These are phyloP conservation scores for Pseudogymnoascus sp. DNA, from an alignment of 2,329 filamentous ascomycete genomes.

Conservation along the genomic window DNA sequence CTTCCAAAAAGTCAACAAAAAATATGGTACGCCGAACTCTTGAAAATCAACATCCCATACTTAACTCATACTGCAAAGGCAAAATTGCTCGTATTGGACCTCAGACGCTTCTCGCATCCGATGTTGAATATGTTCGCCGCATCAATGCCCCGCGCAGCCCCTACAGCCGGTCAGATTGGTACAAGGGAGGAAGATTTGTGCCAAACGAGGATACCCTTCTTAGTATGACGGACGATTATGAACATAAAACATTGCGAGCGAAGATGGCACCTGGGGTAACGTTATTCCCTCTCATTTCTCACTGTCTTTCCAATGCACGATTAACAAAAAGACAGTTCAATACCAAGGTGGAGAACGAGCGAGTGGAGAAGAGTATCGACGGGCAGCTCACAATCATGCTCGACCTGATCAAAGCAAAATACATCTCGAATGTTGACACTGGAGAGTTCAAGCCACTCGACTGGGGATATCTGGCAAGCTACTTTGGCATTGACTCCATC, in stretches of 20 bases:
- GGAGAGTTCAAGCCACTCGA: no score
- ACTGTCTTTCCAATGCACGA: no score
- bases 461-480: no score
- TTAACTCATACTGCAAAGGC: constrained; percentile 17
- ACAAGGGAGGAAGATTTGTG: constrained; percentile 44
- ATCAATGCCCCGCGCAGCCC: constrained; percentile 33
- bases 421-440: no score
- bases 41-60: no score
- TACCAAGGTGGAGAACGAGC: constrained; percentile 44
- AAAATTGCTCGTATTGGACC: constrained; percentile 38
- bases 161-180: constrained; percentile 38
- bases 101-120: constrained; percentile 35
- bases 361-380: constrained; percentile 43
- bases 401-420: constrained; percentile 37
- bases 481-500: no score
- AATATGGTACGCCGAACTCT: constrained; percentile 28
- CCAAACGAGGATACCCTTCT: constrained; percentile 48
- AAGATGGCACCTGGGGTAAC: constrained; percentile 45
- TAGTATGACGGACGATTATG: constrained; percentile 40
- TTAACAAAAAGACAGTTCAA: no score
- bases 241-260: constrained; percentile 36
- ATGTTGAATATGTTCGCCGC: constrained; percentile 33
- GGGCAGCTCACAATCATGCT: constrained; percentile 39
- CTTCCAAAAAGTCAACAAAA: constrained; percentile 30
- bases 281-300: constrained; percentile 33